These are phyloP conservation scores for Durio zibethinus DNA, from an alignment of 345 rosid genomes.

Conservation along the genomic window DNA sequence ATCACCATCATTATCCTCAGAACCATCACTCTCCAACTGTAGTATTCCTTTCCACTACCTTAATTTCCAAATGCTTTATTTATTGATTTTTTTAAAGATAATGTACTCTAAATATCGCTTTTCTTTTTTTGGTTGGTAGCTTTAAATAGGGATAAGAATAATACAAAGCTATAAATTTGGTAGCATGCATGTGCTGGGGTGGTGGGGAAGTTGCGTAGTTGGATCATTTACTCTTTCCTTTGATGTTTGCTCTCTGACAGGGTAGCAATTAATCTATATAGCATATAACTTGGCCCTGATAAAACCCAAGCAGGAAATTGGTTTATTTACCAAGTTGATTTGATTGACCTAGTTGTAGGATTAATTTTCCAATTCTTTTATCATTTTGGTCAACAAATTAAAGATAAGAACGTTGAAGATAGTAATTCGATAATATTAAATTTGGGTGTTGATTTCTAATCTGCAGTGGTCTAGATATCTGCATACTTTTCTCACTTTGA, in stretches of 20 bases:
- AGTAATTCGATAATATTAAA: too few species aligned
- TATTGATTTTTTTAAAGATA: neutral
- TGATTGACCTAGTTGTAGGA: neutral
- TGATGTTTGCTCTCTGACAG: neutral
- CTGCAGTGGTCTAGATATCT: neutral
- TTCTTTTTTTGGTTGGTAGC: neutral
- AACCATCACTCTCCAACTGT: slow-evolving; percentile 62
- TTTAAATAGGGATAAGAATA: neutral
- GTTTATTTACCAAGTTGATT: neutral
- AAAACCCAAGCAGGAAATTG: neutral
- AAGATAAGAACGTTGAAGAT: slow-evolving; percentile 8
- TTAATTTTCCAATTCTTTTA: neutral
- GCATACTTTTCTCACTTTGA: neutral
- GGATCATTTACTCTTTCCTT: neutral
- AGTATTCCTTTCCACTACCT: slow-evolving; percentile 30
- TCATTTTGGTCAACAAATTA: neutral
- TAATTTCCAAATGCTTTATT: neutral
- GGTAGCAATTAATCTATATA: neutral
- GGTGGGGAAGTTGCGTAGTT: slow-evolving; percentile 1
- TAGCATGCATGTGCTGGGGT: slow-evolving; percentile 13
- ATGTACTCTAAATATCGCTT: neutral
- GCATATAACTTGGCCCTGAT: neutral
- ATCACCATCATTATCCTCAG: slow-evolving; percentile 32
- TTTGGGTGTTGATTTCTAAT: neutral
- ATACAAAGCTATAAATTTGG: neutral